Evolutionary conservation across 1,139 yeast genomes (phyloP).

Genomic region (Yarrowia galli): DNA sequence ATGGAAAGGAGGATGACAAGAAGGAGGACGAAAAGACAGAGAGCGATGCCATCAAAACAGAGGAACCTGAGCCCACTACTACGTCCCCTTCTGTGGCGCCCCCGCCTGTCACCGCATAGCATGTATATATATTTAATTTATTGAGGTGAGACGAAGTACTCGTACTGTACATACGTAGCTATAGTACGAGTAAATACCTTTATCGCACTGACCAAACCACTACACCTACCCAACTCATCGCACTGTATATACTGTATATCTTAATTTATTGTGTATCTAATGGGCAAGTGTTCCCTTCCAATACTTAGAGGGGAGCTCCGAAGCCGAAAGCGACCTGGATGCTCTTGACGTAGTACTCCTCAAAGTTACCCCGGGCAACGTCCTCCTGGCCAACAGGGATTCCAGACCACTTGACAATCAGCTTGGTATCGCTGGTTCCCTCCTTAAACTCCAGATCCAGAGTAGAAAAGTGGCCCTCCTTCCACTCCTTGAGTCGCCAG

Average conservation of each 20-base stretch:
- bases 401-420: constrained; percentile 84
- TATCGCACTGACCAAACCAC: too few relatives aligned
- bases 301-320: constrained; percentile 54
- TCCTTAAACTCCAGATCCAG: constrained; percentile 71
- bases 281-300: neutral
- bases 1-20: neutral
- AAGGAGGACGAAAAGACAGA: neutral
- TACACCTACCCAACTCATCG: too few relatives aligned
- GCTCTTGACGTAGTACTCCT: constrained; percentile 84
- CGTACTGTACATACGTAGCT: neutral
- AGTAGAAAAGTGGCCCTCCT: constrained; percentile 76
- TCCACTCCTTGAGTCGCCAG: constrained; percentile 94
- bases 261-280: constrained; percentile 26
- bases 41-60: neutral
- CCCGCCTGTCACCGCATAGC: constrained; percentile 2
- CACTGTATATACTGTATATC: neutral
- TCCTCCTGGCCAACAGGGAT: constrained; percentile 98
- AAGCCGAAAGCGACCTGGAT: constrained; percentile 93
- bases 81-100: neutral
- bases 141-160: neutral
- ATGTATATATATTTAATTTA: constrained; percentile 17
- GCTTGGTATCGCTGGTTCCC: constrained; percentile 80
- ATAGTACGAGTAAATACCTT: too few relatives aligned
- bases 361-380: constrained; percentile 80
- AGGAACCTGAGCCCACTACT: neutral